These are phyloP conservation scores for Talaromyces verruculosus DNA, from an alignment of 2,329 filamentous ascomycete species.

Conservation along the genomic window DNA sequence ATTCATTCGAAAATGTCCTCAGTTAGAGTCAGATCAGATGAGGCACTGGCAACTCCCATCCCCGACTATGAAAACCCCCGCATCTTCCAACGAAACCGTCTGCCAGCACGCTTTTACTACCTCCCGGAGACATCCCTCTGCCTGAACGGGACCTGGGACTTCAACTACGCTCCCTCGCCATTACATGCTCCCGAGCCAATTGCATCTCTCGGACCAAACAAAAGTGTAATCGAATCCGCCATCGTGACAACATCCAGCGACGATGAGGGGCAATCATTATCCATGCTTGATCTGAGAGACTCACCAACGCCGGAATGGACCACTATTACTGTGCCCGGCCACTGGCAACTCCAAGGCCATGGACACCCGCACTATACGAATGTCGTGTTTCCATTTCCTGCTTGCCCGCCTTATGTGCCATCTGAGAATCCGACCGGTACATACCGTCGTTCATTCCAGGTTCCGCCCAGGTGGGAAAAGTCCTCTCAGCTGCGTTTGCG, in stretches of 20 bases:
- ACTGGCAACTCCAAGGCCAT: slow-evolving; percentile 69
- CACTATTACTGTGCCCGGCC: slow-evolving; percentile 60
- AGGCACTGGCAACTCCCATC: background rate
- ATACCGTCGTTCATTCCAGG: background rate
- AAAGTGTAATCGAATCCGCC: background rate
- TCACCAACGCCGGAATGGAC: slow-evolving; percentile 13
- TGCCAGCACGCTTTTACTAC: slow-evolving; percentile 55
- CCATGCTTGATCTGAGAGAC: background rate
- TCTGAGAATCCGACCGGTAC: background rate
- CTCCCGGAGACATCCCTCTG: slow-evolving; percentile 48
- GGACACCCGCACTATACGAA: slow-evolving; percentile 69
- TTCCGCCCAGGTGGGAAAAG: slow-evolving; percentile 28
- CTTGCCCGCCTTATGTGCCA: slow-evolving; percentile 57
- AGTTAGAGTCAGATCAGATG: background rate
- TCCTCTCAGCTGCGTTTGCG: slow-evolving; percentile 60
- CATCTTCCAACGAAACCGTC: slow-evolving; percentile 55
- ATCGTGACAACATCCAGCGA: background rate
- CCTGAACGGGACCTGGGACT: slow-evolving; percentile 60
- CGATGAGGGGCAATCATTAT: background rate
- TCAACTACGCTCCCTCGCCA: slow-evolving; percentile 52
- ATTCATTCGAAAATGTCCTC: background rate
- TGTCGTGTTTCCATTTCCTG: slow-evolving; percentile 63
- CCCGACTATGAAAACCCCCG: slow-evolving; percentile 53
- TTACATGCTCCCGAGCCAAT: slow-evolving; percentile 40
- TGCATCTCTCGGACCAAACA: background rate